Evolutionary conservation across 2,329 filamentous ascomycete genomes (phyloP), one percentile per base, ranked within the genome.

Genomic region (Alternaria sp.): DNA sequence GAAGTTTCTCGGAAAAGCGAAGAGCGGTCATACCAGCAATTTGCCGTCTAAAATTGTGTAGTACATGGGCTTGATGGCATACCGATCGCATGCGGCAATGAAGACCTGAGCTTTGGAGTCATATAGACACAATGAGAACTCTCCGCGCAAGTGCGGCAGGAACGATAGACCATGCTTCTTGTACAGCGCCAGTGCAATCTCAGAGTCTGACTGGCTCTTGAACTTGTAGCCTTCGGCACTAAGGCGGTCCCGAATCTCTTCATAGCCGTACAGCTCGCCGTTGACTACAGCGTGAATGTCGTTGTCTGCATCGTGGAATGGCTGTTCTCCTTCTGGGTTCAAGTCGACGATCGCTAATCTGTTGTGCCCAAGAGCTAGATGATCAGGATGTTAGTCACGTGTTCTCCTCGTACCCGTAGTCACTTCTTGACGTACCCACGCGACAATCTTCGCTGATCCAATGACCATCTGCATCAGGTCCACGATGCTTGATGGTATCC

Each of bases 251-350:
- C 84, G 80, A 12, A 86, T 79, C 11, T 74, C 68, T 52, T 86
- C 83, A 61, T 83, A 80, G 67, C 86, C 84, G 71, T 89, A 89
- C n/a, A 89, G 80, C 71, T 88, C 86, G 26, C 87, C 86, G 61
- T 87, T 88, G 23, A 88, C 84, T n/a, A 88, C 82, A 2, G 85
- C 85, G 70, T 88, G 85, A 17, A 88, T 59, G 6, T 47, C 44
- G 5, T 21, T 23, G 11, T 67, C 61, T 3, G 30, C 25, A 51
- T 68, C 66, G 51, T 74, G 72, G 36, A 76, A 70, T n/a, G 73
- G 72, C 21, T 75, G 74, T n/a, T 66, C 59, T 11, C 63, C 72
- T 44, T 67, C 62, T 7, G 68, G 66, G 26, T 60, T 65, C 3
- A 76, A 62, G 50, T 76, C 74, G 32, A 68, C 62, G 45, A 77